A percentile compares a stretch with the other conserved stretches of the same genome.
Evolutionary conservation across 192 early-diverging fungal species (phyloP).

Genomic region (Coemansia sp.): DNA sequence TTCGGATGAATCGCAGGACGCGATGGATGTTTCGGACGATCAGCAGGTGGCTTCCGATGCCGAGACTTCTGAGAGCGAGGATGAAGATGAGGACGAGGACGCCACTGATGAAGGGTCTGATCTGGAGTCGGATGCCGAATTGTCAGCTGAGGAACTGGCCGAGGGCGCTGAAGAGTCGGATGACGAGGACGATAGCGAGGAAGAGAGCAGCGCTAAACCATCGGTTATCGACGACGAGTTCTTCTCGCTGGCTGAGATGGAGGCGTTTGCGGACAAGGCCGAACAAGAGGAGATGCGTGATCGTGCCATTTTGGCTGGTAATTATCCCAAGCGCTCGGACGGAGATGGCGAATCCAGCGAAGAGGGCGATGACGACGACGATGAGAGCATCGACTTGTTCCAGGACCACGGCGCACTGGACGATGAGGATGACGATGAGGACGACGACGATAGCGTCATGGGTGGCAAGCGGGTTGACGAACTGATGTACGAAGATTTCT

Average conservation of each 20-base stretch:
- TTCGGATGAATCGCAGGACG: conserved; percentile 17
- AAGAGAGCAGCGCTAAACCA: conserved; percentile 17
- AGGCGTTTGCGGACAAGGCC: conserved; percentile 81
- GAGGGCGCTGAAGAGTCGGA: conserved; percentile 1
- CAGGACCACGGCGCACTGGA: conserved; percentile 54
- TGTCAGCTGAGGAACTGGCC: not conserved
- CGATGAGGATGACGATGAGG: conserved; percentile 63
- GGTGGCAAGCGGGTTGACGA: conserved; percentile 63
- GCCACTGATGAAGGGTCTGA: conserved; percentile 4
- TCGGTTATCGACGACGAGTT: conserved; percentile 91
- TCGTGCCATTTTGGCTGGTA: conserved; percentile 54
- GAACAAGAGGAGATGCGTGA: conserved; percentile 52
- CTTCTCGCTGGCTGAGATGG: conserved; percentile 87
- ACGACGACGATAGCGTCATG: conserved; percentile 63
- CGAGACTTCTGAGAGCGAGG: conserved; percentile 16
- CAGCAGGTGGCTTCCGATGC: conserved; percentile 43
- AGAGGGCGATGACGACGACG: conserved; percentile 56
- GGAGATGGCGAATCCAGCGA: conserved; percentile 52
- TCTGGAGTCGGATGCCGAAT: not conserved
- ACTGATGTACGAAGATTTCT: conserved; percentile 83
- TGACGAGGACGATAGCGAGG: conserved; percentile 35
- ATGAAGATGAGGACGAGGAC: not conserved
- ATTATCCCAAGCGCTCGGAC: conserved; percentile 54
- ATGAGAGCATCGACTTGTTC: conserved; percentile 60
- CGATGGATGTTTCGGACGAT: conserved; percentile 48